Evolutionary conservation across 2,329 filamentous ascomycete genomes (phyloP).

Genomic region (Alternaria consortialis): DNA sequence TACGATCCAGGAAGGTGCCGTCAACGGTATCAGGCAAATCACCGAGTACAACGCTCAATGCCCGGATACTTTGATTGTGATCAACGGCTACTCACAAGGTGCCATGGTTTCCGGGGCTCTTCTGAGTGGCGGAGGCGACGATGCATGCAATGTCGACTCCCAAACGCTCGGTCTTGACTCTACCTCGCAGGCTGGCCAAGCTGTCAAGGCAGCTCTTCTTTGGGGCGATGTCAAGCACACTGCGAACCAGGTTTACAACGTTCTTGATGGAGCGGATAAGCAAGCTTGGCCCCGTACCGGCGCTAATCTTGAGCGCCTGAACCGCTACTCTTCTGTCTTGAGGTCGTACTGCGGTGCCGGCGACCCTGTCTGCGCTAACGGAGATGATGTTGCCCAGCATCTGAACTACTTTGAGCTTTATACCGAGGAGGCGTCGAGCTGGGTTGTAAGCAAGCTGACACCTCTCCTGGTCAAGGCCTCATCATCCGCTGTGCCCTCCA

Average conservation of each 20-base stretch:
- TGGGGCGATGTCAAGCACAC: conserved; percentile 18
- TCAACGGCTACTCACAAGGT: conserved; percentile 17
- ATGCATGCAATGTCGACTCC: conserved; percentile 11
- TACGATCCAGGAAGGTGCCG: conserved; percentile 14
- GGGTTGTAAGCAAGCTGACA: conserved; percentile 14
- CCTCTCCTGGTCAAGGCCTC: conserved; percentile 10
- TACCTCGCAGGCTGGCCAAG: conserved; percentile 8
- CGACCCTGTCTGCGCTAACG: conserved; percentile 12
- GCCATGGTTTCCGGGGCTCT: conserved; percentile 11
- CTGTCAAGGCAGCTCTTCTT: conserved; percentile 12
- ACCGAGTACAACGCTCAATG: conserved; percentile 16
- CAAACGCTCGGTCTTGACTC: conserved; percentile 7
- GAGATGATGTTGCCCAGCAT: background rate
- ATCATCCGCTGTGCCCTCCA: conserved; percentile 1
- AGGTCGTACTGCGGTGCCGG: conserved; percentile 16
- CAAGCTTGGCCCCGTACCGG: conserved; percentile 14
- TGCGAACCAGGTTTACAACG: conserved; percentile 14
- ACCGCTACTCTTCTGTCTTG: conserved; percentile 6
- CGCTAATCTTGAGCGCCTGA: conserved; percentile 10
- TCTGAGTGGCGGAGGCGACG: conserved; percentile 13
- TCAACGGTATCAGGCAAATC: conserved; percentile 14
- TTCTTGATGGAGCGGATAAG: conserved; percentile 17
- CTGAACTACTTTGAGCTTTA: conserved; percentile 16
- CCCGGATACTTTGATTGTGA: conserved; percentile 9
- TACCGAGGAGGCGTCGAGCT: conserved; percentile 11